phyloP scores from a whole-genome alignment of 306 rosid genomes.

The Glycine latifolia region DNA sequence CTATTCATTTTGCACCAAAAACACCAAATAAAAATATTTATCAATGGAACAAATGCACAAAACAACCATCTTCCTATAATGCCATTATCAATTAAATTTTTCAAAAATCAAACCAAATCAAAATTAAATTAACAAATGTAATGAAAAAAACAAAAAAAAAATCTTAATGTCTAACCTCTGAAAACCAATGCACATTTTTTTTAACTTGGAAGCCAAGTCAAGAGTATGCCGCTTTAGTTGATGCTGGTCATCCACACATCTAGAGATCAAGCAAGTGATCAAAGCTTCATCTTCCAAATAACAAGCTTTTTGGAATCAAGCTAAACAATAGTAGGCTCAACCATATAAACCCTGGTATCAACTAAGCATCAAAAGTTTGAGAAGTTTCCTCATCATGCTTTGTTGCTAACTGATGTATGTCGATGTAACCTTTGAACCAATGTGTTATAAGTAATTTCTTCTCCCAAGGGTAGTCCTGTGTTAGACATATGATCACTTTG shows the following conservation, averaged over 20 bases:
- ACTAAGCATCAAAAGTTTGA: constrained; percentile 37
- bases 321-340: constrained; percentile 30
- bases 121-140: constrained; percentile 24
- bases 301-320: constrained; percentile 31
- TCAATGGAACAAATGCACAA: constrained; percentile 1
- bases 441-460: constrained; percentile 60
- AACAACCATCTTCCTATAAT: constrained; percentile 1
- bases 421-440: constrained; percentile 57
- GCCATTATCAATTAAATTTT: not conserved
- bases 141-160: not conserved
- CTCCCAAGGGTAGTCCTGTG: constrained; percentile 54
- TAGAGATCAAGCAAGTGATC: constrained; percentile 37
- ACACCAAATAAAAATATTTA: constrained; percentile 9
- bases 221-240: constrained; percentile 43
- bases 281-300: constrained; percentile 33
- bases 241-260: not conserved
- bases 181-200: constrained; percentile 24
- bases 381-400: constrained; percentile 43
- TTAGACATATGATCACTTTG: constrained; percentile 52
- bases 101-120: not conserved
- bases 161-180: constrained; percentile 51
- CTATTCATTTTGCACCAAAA: not conserved
- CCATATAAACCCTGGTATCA: constrained; percentile 29
- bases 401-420: constrained; percentile 44
- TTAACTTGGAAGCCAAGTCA: constrained; percentile 35